Evolutionary conservation across 2,329 filamentous ascomycete genomes (phyloP).

Genomic region (Colletotrichum tofieldiae): DNA sequence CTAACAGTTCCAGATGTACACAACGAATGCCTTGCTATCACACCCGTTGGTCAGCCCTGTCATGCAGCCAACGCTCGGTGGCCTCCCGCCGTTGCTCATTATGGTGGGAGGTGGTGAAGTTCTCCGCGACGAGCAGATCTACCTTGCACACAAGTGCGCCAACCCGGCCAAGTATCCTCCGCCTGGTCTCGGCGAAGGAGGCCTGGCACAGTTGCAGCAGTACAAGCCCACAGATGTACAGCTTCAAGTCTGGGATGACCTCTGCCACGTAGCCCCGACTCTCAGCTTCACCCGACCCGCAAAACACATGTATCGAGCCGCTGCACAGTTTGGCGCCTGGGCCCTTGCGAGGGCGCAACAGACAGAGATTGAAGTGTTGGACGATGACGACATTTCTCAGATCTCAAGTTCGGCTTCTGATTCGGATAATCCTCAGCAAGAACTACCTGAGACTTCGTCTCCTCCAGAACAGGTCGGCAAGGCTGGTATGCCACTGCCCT

Average conservation of each 20-base stretch:
- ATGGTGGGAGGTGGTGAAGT: constrained; percentile 91
- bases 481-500: constrained; percentile 86
- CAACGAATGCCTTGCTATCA: constrained; percentile 86
- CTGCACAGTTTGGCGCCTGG: constrained; percentile 96
- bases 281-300: constrained; percentile 97
- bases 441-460: constrained; percentile 44
- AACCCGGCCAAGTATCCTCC: constrained; percentile 85
- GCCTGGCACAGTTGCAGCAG: constrained; percentile 71
- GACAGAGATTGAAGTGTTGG: constrained; percentile 83
- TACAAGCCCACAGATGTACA: constrained; percentile 93
- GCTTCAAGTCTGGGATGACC: constrained; percentile 94
- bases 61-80: constrained; percentile 89
- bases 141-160: constrained; percentile 94
- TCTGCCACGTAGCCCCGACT: constrained; percentile 93
- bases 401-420: constrained; percentile 74
- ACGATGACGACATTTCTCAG: constrained; percentile 83
- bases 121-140: constrained; percentile 94
- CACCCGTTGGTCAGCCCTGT: constrained; percentile 94
- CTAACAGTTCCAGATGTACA: constrained; percentile 69
- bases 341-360: constrained; percentile 87
- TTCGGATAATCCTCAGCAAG: constrained; percentile 51
- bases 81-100: constrained; percentile 88
- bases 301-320: constrained; percentile 94
- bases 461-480: constrained; percentile 74
- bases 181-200: constrained; percentile 75